Conservation (phyloP, 257 asterid genomes). For the Solanum arcanum region DNA sequence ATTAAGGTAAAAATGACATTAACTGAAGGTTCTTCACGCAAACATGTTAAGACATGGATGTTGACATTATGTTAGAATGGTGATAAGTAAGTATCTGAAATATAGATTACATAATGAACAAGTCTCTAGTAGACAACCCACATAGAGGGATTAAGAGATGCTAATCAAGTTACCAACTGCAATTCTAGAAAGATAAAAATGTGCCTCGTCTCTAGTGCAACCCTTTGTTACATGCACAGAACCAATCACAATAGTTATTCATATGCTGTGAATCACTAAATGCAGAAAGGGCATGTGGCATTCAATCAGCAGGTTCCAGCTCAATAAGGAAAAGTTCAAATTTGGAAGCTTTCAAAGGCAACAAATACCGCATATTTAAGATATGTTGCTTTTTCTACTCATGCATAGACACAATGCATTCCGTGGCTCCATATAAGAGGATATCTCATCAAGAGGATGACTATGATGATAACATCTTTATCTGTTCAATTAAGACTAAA, state of each 20-base stretch:
- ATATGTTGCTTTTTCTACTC: background rate
- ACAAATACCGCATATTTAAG: constrained; percentile 10
- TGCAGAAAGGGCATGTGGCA: background rate
- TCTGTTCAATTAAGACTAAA: constrained; percentile 15
- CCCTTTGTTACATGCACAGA: background rate
- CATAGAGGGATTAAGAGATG: background rate
- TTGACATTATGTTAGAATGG: background rate
- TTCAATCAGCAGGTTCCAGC: background rate
- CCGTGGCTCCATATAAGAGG: background rate
- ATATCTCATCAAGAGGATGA: background rate
- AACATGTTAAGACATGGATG: background rate
- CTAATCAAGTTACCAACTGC: background rate
- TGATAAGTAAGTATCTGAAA: background rate
- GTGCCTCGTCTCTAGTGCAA: background rate
- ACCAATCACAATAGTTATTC: background rate
- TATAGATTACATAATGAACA: background rate
- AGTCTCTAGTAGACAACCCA: background rate
- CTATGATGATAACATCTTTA: background rate
- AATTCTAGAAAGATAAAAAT: background rate
- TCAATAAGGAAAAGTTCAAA: constrained; percentile 8
- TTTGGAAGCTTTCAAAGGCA: background rate
- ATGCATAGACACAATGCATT: background rate
- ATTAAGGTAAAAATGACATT: background rate
- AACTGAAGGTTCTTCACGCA: background rate
- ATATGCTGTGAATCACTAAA: background rate